Conservation (phyloP, 148 eudicot species). For the Persicaria maculosa region DNA sequence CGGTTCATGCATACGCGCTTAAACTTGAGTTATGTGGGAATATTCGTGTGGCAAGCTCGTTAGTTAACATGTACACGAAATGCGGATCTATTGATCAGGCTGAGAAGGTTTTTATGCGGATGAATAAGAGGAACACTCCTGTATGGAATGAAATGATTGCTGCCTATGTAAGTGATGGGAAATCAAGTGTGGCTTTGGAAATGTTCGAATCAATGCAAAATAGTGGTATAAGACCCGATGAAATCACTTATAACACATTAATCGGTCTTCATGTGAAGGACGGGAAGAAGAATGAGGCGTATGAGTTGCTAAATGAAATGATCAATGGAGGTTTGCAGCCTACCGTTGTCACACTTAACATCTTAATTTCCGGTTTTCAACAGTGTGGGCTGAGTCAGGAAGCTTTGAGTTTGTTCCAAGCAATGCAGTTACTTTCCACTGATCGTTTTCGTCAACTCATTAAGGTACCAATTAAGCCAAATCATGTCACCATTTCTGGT, state of each 20-base stretch:
- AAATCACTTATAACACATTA: constrained; percentile 42
- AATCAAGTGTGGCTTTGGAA: constrained; percentile 22
- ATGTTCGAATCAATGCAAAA: constrained; percentile 31
- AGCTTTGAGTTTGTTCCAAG: constrained; percentile 39
- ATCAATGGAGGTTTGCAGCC: constrained; percentile 31
- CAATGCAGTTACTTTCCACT: constrained; percentile 31
- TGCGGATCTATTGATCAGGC: constrained; percentile 34
- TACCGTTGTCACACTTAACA: constrained; percentile 34
- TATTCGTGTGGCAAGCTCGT: constrained; percentile 35
- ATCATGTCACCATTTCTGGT: constrained; percentile 33
- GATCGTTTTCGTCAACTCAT: constrained; percentile 16
- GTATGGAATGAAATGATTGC: constrained; percentile 58
- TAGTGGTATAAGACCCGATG: constrained; percentile 34
- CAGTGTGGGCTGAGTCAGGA: constrained; percentile 37
- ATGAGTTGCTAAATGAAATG: constrained; percentile 35
- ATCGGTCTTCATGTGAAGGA: constrained; percentile 40
- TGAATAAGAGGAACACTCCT: constrained; percentile 29
- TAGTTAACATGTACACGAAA: constrained; percentile 44
- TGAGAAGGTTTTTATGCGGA: constrained; percentile 26
- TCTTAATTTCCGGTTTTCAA: constrained; percentile 44
- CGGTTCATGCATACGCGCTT: constrained; percentile 39
- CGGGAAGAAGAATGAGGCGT: constrained; percentile 30
- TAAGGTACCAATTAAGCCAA: constrained; percentile 19
- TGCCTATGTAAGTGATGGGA: constrained; percentile 36
- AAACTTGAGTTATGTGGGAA: constrained; percentile 26